Evolutionary conservation across 1,139 yeast species (phyloP).

Genomic region (Arxiozyma telluris): DNA sequence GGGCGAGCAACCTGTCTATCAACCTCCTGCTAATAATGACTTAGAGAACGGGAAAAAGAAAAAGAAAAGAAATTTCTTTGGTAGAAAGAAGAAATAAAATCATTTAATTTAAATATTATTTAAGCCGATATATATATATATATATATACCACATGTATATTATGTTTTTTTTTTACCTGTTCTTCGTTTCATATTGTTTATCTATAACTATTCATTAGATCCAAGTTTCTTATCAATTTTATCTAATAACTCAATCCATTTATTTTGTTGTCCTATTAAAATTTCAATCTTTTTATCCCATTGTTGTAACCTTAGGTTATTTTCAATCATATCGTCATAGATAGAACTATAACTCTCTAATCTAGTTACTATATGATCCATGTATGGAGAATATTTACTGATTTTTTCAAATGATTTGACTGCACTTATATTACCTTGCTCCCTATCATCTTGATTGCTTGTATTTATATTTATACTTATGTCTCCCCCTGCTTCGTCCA

Average conservation of each 20-base stretch:
- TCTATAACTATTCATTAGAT: neutral
- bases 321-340: neutral
- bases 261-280: neutral
- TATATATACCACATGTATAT: neutral
- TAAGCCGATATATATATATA: neutral
- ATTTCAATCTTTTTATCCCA: neutral
- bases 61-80: constrained; percentile 66
- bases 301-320: neutral
- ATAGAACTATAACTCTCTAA: neutral
- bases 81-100: constrained; percentile 49
- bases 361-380: neutral
- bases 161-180: neutral
- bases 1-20: constrained; percentile 55
- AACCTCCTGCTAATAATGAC: constrained; percentile 44
- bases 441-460: neutral
- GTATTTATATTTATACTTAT: too few relatives aligned
- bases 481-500: neutral
- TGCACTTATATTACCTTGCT: neutral
- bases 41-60: constrained; percentile 32
- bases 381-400: neutral
- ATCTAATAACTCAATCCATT: constrained; percentile 1
- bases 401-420: neutral
- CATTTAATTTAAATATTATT: neutral
- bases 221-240: neutral
- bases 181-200: neutral